Base-by-base conservation (phyloP, 495 filamentous ascomycete genomes). In the Neurospora intermedia region DNA sequence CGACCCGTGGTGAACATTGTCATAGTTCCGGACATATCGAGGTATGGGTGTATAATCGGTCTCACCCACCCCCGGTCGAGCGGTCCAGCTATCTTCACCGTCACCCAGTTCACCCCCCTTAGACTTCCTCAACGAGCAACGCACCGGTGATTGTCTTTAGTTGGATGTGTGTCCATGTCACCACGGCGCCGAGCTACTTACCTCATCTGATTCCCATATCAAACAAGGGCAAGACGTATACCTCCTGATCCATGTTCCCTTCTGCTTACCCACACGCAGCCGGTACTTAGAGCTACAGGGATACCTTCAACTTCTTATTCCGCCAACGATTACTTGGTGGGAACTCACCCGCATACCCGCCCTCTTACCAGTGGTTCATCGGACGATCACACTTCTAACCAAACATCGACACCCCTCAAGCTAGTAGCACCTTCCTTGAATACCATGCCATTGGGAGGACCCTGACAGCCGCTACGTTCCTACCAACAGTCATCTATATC, bases 291-390 rank as follows among this genome's bases (percentile, higher is more conserved):
- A 71, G 43, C 48, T 71, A 72, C 71, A 43, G 41, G 74, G 74
- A 70, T 75, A 74, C 72, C 75, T 74, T 74, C 75, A 73, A 62
- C 71, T 66, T 69, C 27, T 74, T 74, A 73, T 72, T 75, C 73
- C 69, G 73, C 71, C 71, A 75, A 70, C 74, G 72, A 78, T 71
- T 78, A 69, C 73, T 73, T 73, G 69, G 71, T 77, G 72, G 74
- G 71, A 75, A 76, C 75, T 75, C 76, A 77, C 78, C 75, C 76
- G 76, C 77, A 78, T 62, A 71, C 74, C 74, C 75, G 76, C 76
- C 69, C 41, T 74, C 69, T 69, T 78, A 73, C 71, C 75, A 75
- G 77, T 71, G 76, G 73, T 69, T 73, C 70, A 71, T 72, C 70
- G 70, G 69, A 45, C 69, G 74, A 76, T 74, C 73, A 73, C 70